Evolutionary conservation across 2,329 filamentous ascomycete species (phyloP).

Genomic region (Beauveria sp.): DNA sequence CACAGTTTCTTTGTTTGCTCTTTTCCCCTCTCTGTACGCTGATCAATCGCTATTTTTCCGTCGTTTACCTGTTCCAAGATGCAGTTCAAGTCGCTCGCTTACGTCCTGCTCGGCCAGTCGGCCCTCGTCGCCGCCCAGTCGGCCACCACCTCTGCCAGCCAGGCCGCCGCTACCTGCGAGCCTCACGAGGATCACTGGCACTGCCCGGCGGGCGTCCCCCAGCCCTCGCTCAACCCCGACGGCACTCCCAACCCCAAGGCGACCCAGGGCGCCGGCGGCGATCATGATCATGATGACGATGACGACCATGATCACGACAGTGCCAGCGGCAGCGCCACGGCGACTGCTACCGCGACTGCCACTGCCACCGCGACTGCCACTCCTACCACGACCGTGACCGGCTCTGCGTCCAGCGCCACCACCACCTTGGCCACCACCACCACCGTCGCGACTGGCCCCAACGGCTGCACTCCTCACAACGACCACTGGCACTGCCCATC

Average conservation of each 20-base stretch:
- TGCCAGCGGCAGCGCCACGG: no score
- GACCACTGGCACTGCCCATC: conserved; percentile 7
- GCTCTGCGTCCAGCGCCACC: no score
- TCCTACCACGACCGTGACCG: no score
- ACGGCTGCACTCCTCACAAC: conserved; percentile 6
- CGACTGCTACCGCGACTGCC: no score
- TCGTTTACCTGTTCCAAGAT: background rate
- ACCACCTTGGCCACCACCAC: no score
- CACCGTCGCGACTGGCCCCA: no score
- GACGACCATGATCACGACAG: no score
- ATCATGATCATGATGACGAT: background rate
- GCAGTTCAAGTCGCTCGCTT: conserved; percentile 9
- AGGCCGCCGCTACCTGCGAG: conserved; percentile 6
- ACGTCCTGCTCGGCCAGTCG: conserved; percentile 5
- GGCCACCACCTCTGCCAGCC: background rate
- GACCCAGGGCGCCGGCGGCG: background rate
- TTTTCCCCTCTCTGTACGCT: background rate
- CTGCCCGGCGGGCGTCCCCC: background rate
- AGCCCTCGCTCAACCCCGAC: conserved; percentile 3
- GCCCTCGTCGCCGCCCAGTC: conserved; percentile 3
- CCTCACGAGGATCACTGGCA: conserved; percentile 11
- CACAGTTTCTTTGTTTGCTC: background rate
- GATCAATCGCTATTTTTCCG: background rate
- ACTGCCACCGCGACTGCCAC: no score
- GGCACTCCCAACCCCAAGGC: conserved; percentile 7